Conservation (phyloP, 805 yeast genomes). For the Starmerella apicola region DNA sequence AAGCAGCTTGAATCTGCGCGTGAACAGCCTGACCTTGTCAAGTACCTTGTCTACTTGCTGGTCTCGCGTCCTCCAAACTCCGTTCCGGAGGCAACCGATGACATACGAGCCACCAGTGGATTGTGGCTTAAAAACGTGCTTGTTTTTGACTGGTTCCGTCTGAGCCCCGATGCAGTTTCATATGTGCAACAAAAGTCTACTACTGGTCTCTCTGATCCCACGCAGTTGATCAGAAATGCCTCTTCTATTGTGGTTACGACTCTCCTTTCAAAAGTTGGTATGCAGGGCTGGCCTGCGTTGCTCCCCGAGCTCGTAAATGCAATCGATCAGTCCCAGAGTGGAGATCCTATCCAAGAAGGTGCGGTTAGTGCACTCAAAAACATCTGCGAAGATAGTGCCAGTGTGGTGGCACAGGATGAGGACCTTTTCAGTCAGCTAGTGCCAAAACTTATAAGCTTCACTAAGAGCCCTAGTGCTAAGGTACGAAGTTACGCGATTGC, state of each 20-base stretch:
- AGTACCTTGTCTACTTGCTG: slow-evolving; percentile 62
- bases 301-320: slow-evolving; percentile 57
- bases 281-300: slow-evolving; percentile 59
- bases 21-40: slow-evolving; percentile 62
- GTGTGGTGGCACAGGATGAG: slow-evolving; percentile 50
- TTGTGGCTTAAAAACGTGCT: slow-evolving; percentile 67
- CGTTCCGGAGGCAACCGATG: slow-evolving; percentile 30
- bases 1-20: slow-evolving; percentile 60
- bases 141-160: slow-evolving; percentile 27
- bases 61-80: slow-evolving; percentile 38
- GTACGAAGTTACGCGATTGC: slow-evolving; percentile 52
- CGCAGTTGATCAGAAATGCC: slow-evolving; percentile 63
- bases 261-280: slow-evolving; percentile 55
- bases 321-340: slow-evolving; percentile 34
- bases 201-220: slow-evolving; percentile 40
- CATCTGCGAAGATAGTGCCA: slow-evolving; percentile 79
- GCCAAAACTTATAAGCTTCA: slow-evolving; percentile 47
- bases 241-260: slow-evolving; percentile 86
- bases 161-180: slow-evolving; percentile 30
- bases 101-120: slow-evolving; percentile 77
- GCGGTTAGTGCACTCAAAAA: slow-evolving; percentile 72
- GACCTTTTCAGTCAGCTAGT: slow-evolving; percentile 45
- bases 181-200: slow-evolving; percentile 36
- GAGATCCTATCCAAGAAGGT: slow-evolving; percentile 44
- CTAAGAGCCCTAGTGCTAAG: slow-evolving; percentile 27